Evolutionary conservation across 2,329 filamentous ascomycete species (phyloP), one percentile per base, ranked within the genome.

Genomic region (Sporothrix inflata): DNA sequence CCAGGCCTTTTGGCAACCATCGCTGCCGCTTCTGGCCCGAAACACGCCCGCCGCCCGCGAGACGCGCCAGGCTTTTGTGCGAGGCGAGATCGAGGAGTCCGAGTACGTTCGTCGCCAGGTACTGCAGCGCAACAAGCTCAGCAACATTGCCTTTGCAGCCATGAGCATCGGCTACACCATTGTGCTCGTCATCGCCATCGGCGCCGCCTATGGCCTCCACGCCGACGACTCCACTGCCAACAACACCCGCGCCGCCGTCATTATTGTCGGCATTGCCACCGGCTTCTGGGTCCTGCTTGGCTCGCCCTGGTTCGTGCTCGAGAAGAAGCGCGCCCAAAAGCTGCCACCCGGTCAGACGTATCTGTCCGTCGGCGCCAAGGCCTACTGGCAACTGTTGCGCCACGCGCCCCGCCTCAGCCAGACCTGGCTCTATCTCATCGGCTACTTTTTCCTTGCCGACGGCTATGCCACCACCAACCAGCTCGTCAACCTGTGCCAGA

Each of bases 151-250:
- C 1, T 61, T 61, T 19, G 57, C 57, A 7, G 6, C 57, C 19
- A 61, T 61, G 57, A 61, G 57, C 57, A 42, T 40, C n/a, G 57
- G 57, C 34, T 61, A 61, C 34, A 61, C 57, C 7, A 40, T 61
- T 42, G 34, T 61, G 34, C 57, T 61, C 30, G 9, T 61, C 4
- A 61, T 61, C 12, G 57, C 57, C 57, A 61, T 61, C 21, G 57
- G 57, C 8, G 34, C 57, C n/a, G 57, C 57, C 19, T 61, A 61
- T 19, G 57, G 57, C n/a, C 57, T 61, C 14, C 57, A 61, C 34
- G 57, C 57, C 19, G 57, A 61, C 19, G 57, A 61, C 34, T 61
- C 57, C 7, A 61, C 57, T 2, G 57, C 57, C 34, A 61, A 61
- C 34, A 61, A 61, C 57, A 61, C 57, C 8, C 57, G 57, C 19